Percentiles rank a stretch among this genome's conserved stretches.
Conservation (phyloP, 1,284 basidiomycete genomes). For the Tilletia indica region DNA sequence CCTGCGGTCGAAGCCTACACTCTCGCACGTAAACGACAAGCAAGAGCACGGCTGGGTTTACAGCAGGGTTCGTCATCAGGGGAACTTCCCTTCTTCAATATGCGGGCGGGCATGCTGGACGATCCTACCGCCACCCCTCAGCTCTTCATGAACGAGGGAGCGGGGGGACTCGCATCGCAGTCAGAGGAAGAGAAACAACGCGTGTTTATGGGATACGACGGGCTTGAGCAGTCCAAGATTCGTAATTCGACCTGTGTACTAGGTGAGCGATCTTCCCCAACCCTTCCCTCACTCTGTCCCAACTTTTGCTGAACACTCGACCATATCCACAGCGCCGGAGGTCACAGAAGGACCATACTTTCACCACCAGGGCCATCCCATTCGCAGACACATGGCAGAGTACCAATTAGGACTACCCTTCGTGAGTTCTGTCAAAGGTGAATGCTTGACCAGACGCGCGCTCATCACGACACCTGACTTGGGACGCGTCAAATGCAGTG, state of each 20-base stretch:
- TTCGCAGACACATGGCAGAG: slow-evolving; percentile 63
- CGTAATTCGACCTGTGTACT: slow-evolving; percentile 57
- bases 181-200: no score
- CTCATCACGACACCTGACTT: no score
- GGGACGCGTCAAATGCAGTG: no score
- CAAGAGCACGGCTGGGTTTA: slow-evolving; percentile 28
- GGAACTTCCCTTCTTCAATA: not conserved
- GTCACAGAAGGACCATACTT: slow-evolving; percentile 61
- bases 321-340: slow-evolving; percentile 52
- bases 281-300: no score
- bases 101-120: slow-evolving; percentile 4
- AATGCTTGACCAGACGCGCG: not conserved
- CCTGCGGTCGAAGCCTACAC: slow-evolving; percentile 56
- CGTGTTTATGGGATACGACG: no score
- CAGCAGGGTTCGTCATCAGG: no score
- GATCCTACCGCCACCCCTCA: slow-evolving; percentile 27
- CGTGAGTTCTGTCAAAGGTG: slow-evolving; percentile 31
- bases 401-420: slow-evolving; percentile 62
- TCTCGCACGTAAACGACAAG: slow-evolving; percentile 49
- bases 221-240: slow-evolving; percentile 49
- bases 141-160: slow-evolving; percentile 38
- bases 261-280: slow-evolving; percentile 1
- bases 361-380: slow-evolving; percentile 59
- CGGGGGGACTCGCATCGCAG: no score
- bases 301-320: no score